Conservation (phyloP, 306 rosid species). For the Potentilla sterilis region DNA sequence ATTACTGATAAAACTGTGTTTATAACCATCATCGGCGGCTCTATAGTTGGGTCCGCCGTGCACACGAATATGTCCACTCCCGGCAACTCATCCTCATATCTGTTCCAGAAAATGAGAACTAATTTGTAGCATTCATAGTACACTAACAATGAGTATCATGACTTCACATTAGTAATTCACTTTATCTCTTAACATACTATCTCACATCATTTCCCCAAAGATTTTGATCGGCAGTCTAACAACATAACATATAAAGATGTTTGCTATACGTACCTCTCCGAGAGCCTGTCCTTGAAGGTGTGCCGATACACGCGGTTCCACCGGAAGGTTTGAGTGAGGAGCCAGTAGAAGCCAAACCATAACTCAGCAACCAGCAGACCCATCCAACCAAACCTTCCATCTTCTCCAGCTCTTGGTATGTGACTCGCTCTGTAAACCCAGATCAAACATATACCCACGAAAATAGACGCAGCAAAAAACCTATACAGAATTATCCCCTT, state of each 20-base stretch:
- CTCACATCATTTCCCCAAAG: too few species aligned
- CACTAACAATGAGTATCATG: not conserved
- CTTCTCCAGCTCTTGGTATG: conserved; percentile 29
- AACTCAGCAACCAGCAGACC: conserved; percentile 63
- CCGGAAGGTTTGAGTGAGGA: conserved; percentile 59
- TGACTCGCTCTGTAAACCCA: conserved; percentile 59
- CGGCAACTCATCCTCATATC: conserved; percentile 53
- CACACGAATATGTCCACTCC: conserved; percentile 78
- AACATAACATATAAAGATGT: not conserved
- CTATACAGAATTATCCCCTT: conserved; percentile 45
- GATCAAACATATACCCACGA: conserved; percentile 54
- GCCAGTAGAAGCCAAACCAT: conserved; percentile 83
- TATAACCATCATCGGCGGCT: conserved; percentile 73
- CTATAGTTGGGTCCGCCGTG: conserved; percentile 72
- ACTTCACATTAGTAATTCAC: too few species aligned
- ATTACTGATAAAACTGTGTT: conserved; percentile 73
- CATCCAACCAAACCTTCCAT: conserved; percentile 53
- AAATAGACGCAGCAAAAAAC: conserved; percentile 43
- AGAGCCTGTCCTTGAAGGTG: conserved; percentile 56
- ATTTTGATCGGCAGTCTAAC: too few species aligned
- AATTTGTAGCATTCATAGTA: not conserved
- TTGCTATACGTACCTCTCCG: conserved; percentile 42
- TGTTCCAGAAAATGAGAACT: conserved; percentile 12
- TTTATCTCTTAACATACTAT: too few species aligned
- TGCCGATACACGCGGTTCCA: conserved; percentile 58